A percentile compares a stretch with the other conserved stretches of the same genome.
These are phyloP conservation scores for Penicillium janthinellum DNA, from an alignment of 2,329 filamentous ascomycete species.

Conservation along the genomic window DNA sequence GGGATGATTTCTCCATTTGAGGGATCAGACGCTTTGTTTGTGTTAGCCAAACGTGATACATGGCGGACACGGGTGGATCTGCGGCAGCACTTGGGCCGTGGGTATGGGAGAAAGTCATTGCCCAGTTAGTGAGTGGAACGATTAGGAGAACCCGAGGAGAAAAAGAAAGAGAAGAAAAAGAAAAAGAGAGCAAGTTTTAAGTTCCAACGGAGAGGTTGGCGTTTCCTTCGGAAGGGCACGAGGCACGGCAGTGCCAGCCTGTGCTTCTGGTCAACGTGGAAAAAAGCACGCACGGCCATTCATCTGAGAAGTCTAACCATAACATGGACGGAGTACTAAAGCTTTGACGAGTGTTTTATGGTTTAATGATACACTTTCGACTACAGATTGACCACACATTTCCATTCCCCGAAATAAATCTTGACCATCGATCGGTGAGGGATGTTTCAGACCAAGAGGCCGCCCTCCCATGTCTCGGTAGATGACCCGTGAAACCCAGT, in stretches of 20 bases:
- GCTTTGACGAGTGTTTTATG: no score
- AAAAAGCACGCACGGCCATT: neutral
- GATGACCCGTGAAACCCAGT: neutral
- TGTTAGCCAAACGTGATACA: neutral
- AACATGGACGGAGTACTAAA: neutral
- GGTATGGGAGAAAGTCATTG: neutral
- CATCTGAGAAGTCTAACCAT: neutral
- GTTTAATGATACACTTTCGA: no score
- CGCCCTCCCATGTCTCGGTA: neutral
- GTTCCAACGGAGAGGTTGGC: neutral
- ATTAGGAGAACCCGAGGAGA: no score
- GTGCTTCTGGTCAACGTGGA: neutral
- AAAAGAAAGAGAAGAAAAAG: neutral
- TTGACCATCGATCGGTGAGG: no score
- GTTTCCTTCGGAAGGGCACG: neutral
- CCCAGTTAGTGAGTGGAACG: no score
- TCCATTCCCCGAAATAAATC: no score
- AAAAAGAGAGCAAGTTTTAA: neutral
- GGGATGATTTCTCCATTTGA: slow-evolving; percentile 3
- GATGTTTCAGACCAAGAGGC: neutral
- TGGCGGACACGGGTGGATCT: neutral
- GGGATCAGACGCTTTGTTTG: neutral
- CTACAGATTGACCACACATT: no score
- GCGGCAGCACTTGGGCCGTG: neutral
- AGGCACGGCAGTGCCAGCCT: neutral